These are phyloP conservation scores for Geosmithia morbida DNA, from an alignment of 2,329 filamentous ascomycete species.

Conservation along the genomic window DNA sequence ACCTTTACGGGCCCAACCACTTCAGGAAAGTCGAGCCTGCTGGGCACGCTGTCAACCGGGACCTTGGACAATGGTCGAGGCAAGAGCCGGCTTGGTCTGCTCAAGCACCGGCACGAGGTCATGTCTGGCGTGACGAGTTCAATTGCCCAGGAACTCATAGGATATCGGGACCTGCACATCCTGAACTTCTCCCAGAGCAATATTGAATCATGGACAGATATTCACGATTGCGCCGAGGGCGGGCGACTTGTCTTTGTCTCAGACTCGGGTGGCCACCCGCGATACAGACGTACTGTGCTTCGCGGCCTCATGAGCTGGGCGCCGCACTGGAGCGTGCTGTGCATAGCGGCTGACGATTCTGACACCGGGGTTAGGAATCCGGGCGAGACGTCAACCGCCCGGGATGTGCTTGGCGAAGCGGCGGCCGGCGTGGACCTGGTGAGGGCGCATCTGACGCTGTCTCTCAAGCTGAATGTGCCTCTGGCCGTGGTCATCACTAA, in stretches of 20 bases:
- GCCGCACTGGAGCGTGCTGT: constrained; percentile 84
- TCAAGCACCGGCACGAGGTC: constrained; percentile 90
- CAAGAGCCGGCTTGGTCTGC: constrained; percentile 71
- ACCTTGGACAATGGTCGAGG: constrained; percentile 84
- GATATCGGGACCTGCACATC: constrained; percentile 50
- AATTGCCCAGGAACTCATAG: constrained; percentile 83
- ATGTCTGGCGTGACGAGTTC: constrained; percentile 87
- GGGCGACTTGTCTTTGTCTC: constrained; percentile 77
- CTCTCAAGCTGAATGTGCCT: constrained; percentile 64
- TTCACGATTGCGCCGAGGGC: constrained; percentile 62
- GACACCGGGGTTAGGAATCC: constrained; percentile 20
- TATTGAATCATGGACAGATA: constrained; percentile 86
- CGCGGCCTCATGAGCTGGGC: constrained; percentile 90
- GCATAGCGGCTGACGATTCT: constrained; percentile 66
- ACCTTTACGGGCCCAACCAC: constrained; percentile 81
- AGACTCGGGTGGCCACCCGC: constrained; percentile 82
- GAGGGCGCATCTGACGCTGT: constrained; percentile 70
- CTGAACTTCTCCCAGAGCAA: constrained; percentile 80
- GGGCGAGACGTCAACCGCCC: constrained; percentile 31
- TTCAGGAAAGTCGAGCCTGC: constrained; percentile 80
- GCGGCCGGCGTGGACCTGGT: constrained; percentile 54
- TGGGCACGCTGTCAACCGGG: constrained; percentile 80
- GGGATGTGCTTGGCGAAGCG: constrained; percentile 34
- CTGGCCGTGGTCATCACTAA: constrained; percentile 81
- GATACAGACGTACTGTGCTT: constrained; percentile 78